Evolutionary conservation across 2,329 filamentous ascomycete species (phyloP).

Genomic region (Pseudocercospora fuligena): DNA sequence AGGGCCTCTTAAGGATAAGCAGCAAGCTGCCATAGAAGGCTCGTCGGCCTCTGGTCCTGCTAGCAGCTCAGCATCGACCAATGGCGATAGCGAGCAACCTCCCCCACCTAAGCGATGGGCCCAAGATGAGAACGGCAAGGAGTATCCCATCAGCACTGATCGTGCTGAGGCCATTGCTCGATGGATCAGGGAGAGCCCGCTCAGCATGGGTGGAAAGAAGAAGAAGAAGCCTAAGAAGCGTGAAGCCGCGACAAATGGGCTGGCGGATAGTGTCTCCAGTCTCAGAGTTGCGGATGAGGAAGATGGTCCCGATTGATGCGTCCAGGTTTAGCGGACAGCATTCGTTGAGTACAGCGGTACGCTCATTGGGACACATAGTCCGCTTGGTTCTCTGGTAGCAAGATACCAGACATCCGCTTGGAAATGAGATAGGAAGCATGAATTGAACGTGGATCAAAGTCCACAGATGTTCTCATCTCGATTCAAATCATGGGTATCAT

Average conservation of each 20-base stretch:
- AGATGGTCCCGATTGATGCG: slow-evolving; percentile 31
- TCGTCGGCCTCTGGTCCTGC: slow-evolving; percentile 10
- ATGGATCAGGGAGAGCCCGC: slow-evolving; percentile 66
- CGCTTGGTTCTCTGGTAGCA: not conserved
- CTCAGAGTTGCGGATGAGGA: slow-evolving; percentile 28
- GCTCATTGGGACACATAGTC: not conserved
- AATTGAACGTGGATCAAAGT: not conserved
- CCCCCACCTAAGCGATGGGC: slow-evolving; percentile 62
- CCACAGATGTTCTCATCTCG: not conserved
- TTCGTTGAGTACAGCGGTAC: not conserved
- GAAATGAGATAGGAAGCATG: not conserved
- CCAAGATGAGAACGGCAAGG: slow-evolving; percentile 67
- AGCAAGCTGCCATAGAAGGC: slow-evolving; percentile 11
- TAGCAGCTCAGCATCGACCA: slow-evolving; percentile 16
- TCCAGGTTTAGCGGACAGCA: not conserved
- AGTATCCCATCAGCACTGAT: slow-evolving; percentile 72
- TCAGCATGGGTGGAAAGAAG: slow-evolving; percentile 43
- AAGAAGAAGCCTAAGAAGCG: slow-evolving; percentile 44
- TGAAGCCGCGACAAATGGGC: slow-evolving; percentile 13
- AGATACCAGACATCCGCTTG: not conserved
- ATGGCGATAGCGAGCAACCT: slow-evolving; percentile 10
- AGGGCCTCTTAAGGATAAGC: slow-evolving; percentile 40
- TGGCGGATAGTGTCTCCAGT: slow-evolving; percentile 23
- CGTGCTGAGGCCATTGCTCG: slow-evolving; percentile 69
- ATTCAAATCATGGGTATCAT: not conserved